These are phyloP conservation scores for Sicyos edulis DNA, from an alignment of 306 rosid species.

Conservation along the genomic window DNA sequence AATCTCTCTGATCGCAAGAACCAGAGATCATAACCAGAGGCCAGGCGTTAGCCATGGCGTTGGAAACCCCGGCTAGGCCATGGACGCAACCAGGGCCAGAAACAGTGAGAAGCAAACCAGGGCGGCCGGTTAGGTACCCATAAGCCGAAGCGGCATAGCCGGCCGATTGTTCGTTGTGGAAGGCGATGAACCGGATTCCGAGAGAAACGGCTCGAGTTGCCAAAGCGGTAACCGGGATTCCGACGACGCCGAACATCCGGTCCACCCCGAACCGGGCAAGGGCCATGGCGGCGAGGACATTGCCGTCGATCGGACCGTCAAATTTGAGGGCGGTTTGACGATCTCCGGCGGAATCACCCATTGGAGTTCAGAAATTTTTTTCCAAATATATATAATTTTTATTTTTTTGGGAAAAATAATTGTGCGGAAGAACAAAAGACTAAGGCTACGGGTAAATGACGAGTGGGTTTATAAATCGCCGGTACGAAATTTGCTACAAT, in stretches of 20 bases:
- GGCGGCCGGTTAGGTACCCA: conserved; percentile 69
- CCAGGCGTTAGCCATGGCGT: conserved; percentile 76
- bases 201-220: conserved; percentile 76
- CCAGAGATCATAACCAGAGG: conserved; percentile 89
- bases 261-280: conserved; percentile 55
- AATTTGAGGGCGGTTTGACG: not conserved
- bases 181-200: conserved; percentile 75
- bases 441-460: too few relatives aligned
- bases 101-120: conserved; percentile 87
- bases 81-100: conserved; percentile 98
- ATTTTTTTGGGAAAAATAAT: too few relatives aligned
- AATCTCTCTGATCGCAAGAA: conserved; percentile 63
- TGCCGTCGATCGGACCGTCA: conserved; percentile 44
- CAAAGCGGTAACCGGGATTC: conserved; percentile 87
- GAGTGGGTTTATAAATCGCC: not conserved
- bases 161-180: conserved; percentile 95
- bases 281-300: conserved; percentile 57
- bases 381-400: too few relatives aligned
- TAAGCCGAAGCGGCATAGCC: conserved; percentile 96
- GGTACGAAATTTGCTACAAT: not conserved
- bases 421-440: too few relatives aligned
- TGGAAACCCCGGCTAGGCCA: conserved; percentile 88
- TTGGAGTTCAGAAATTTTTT: conserved; percentile 6
- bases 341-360: conserved; percentile 25
- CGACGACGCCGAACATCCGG: conserved; percentile 94